A percentile compares a stretch with the other conserved stretches of the same genome.
Conservation (phyloP, 441 rosid species). For the Isatis lusitanica region DNA sequence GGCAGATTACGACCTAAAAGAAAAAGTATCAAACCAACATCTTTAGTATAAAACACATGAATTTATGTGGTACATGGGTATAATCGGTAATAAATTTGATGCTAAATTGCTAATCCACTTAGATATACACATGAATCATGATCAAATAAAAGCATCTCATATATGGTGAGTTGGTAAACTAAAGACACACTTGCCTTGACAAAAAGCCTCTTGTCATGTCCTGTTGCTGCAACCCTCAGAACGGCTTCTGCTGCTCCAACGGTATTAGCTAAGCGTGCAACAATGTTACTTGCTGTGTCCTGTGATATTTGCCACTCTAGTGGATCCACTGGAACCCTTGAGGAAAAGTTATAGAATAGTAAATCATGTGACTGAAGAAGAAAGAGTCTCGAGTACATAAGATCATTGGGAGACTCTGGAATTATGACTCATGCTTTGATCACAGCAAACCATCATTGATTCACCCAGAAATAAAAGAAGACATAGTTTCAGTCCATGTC, state of each 20-base stretch:
- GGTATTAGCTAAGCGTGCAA: conserved; percentile 88
- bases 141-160: neutral
- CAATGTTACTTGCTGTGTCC: conserved; percentile 70
- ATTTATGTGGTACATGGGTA: neutral
- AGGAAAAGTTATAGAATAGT: neutral
- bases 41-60: conserved; percentile 7
- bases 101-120: conserved; percentile 1
- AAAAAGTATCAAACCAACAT: conserved; percentile 12
- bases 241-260: conserved; percentile 94
- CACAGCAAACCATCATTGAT: neutral
- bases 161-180: neutral
- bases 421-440: neutral
- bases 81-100: neutral
- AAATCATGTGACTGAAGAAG: neutral
- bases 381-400: neutral
- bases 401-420: neutral
- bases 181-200: conserved; percentile 51
- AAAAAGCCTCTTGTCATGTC: conserved; percentile 88
- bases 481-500: no score
- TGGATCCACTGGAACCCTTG: conserved; percentile 82
- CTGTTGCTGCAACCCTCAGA: conserved; percentile 91
- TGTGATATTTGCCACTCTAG: conserved; percentile 97
- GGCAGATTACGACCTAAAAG: conserved; percentile 76
- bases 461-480: neutral
- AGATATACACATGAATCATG: neutral